These are phyloP conservation scores for Metschnikowia borealis DNA, from an alignment of 805 yeast genomes.

Conservation along the genomic window DNA sequence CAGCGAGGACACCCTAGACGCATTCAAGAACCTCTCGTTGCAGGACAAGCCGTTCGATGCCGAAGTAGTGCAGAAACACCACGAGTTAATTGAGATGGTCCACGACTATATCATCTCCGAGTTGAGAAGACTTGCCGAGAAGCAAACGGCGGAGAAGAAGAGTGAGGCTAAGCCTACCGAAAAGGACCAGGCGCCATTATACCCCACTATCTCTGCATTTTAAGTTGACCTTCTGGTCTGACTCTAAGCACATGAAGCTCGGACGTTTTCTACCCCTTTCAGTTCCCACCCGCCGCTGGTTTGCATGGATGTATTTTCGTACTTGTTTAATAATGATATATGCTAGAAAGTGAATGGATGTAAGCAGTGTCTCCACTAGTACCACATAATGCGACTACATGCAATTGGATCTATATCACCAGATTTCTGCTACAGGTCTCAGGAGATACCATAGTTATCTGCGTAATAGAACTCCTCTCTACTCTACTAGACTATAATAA, in stretches of 20 bases:
- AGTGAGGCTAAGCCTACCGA: neutral
- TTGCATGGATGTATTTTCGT: neutral
- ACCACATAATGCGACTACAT: no score
- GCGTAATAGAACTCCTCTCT: no score
- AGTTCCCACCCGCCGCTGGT: neutral
- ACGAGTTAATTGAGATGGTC: conserved; percentile 33
- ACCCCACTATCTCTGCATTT: conserved; percentile 41
- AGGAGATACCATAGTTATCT: no score
- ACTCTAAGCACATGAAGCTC: no score
- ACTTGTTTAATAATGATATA: neutral
- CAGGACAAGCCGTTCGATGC: conserved; percentile 18
- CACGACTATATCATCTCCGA: conserved; percentile 26
- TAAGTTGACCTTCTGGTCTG: conserved; percentile 11
- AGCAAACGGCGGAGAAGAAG: conserved; percentile 3
- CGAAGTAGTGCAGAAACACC: conserved; percentile 33
- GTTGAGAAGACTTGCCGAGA: conserved; percentile 11
- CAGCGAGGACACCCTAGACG: conserved; percentile 10
- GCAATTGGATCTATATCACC: no score
- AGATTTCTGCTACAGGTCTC: no score
- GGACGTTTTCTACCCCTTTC: neutral
- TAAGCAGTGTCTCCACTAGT: no score
- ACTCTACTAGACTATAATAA: no score
- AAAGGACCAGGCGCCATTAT: conserved; percentile 20
- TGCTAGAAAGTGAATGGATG: neutral
- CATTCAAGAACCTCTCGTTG: conserved; percentile 15